Evolutionary conservation across 2,329 filamentous ascomycete genomes (phyloP).

Genomic region (Tolypocladium cylindrosporum): DNA sequence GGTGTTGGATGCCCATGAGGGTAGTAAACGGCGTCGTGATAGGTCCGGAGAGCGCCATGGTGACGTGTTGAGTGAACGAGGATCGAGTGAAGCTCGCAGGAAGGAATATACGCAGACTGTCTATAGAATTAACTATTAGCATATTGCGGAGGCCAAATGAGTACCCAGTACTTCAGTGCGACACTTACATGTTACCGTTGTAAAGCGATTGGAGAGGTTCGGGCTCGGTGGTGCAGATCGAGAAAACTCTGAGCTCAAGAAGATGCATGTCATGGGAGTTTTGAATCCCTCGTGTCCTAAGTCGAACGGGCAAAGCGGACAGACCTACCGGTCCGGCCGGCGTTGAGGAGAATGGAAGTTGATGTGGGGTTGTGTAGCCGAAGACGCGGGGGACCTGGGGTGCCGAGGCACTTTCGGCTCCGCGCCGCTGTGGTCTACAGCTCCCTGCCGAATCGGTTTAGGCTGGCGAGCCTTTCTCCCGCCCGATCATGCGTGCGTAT

Average conservation of each 20-base stretch:
- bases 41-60: slow-evolving; percentile 35
- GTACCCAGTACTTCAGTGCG: too few species aligned
- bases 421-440: background rate
- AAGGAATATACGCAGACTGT: background rate
- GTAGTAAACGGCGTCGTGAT: slow-evolving; percentile 69
- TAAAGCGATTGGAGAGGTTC: background rate
- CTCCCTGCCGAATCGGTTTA: too few species aligned
- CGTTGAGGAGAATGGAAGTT: background rate
- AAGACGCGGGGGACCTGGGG: background rate
- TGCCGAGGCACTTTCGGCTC: background rate
- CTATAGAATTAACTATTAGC: background rate
- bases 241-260: background rate
- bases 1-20: slow-evolving; percentile 76
- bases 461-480: too few species aligned
- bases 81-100: background rate
- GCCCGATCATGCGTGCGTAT: too few species aligned
- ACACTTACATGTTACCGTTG: background rate
- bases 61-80: background rate
- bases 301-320: background rate
- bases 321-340: background rate
- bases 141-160: background rate
- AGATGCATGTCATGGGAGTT: background rate
- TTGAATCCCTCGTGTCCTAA: background rate
- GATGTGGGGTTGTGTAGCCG: background rate
- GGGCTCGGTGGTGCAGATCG: too few species aligned